phyloP scores from a whole-genome alignment of 768 basidiomycete species.

The Leucocoprinus birnbaumii region DNA sequence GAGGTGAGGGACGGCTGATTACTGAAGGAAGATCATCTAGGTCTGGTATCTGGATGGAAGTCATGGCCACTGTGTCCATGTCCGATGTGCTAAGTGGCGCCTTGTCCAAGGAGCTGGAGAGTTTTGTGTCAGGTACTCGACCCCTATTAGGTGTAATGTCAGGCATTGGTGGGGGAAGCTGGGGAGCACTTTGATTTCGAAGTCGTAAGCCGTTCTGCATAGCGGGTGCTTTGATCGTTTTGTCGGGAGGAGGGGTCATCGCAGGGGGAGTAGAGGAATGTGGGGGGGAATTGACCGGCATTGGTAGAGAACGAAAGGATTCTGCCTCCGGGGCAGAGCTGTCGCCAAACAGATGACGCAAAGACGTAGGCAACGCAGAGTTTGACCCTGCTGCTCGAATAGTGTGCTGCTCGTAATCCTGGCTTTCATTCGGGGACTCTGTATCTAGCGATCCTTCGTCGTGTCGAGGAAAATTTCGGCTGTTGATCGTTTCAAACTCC shows the following conservation, averaged over 20 bases:
- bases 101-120: background rate
- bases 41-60: background rate
- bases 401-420: conserved; percentile 26
- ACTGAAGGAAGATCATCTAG: background rate
- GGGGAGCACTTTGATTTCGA: background rate
- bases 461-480: conserved; percentile 19
- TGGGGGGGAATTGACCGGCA: background rate
- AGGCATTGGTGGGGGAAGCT: background rate
- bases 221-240: conserved; percentile 1
- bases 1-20: background rate
- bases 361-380: conserved; percentile 63
- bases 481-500: conserved; percentile 77
- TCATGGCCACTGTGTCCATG: background rate
- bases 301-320: conserved; percentile 38
- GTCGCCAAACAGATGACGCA: conserved; percentile 78
- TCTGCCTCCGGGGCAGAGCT: conserved; percentile 35
- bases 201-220: background rate
- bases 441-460: conserved; percentile 18
- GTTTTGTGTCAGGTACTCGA: background rate
- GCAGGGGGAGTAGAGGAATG: conserved; percentile 1
- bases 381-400: conserved; percentile 46
- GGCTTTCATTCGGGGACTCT: conserved; percentile 11
- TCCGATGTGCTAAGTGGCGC: background rate
- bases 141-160: background rate
- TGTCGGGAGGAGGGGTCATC: conserved; percentile 2